These are phyloP conservation scores for Cornus controversa DNA, from an alignment of 148 eudicot genomes.

Conservation along the genomic window DNA sequence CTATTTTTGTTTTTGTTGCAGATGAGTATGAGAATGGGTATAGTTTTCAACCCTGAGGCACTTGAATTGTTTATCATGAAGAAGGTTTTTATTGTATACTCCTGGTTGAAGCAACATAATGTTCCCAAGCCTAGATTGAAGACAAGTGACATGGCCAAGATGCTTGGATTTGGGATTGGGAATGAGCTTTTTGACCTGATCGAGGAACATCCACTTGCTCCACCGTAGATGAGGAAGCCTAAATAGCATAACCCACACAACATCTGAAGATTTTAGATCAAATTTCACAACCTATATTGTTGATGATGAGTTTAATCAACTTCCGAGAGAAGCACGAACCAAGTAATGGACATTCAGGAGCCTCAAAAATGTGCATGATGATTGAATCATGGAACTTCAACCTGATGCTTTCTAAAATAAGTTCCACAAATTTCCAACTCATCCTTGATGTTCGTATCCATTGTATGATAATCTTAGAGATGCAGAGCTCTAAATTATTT, in stretches of 20 bases:
- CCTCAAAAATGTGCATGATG: not conserved
- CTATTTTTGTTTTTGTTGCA: slow-evolving; percentile 19
- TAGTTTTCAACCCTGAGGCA: slow-evolving; percentile 85
- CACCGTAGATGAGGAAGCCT: not conserved
- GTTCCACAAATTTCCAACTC: not conserved
- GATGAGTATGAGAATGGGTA: slow-evolving; percentile 89
- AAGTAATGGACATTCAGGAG: not conserved
- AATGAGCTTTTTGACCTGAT: slow-evolving; percentile 73
- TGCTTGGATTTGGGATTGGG: slow-evolving; percentile 89
- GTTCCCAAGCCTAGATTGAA: slow-evolving; percentile 71
- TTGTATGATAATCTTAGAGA: not conserved
- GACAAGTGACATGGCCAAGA: slow-evolving; percentile 78
- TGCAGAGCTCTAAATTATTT: not conserved
- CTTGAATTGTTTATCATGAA: slow-evolving; percentile 74
- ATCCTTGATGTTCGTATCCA: not conserved
- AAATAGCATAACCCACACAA: not conserved
- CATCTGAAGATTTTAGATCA: not conserved
- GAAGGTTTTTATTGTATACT: slow-evolving; percentile 65
- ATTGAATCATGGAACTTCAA: not conserved
- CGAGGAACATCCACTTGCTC: slow-evolving; percentile 34
- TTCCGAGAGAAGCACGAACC: too few relatives aligned
- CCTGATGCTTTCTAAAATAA: not conserved
- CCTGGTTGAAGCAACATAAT: slow-evolving; percentile 70
- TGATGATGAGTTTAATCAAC: too few relatives aligned
- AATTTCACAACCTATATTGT: not conserved